Conservation (phyloP, 2,329 filamentous ascomycete genomes). For the Hypocrella siamensis region DNA sequence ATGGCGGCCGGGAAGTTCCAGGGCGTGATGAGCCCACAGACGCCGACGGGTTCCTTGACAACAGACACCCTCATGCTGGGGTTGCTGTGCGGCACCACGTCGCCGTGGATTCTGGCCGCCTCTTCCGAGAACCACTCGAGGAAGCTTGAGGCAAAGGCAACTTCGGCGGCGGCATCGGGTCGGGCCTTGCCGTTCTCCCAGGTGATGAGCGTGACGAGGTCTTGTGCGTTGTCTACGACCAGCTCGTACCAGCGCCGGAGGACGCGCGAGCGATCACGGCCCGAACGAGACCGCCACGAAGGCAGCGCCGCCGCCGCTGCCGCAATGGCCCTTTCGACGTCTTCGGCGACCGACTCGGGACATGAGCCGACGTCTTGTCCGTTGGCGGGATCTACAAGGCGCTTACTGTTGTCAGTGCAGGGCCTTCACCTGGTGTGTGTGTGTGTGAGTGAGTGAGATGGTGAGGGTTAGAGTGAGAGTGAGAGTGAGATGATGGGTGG, state of each 20-base stretch:
- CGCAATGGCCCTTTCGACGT: conserved; percentile 67
- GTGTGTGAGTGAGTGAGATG: too few species aligned
- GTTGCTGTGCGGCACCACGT: conserved; percentile 54
- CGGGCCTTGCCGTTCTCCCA: conserved; percentile 83
- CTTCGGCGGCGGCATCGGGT: conserved; percentile 58
- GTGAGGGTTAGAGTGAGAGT: too few species aligned
- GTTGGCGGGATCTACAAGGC: too few species aligned
- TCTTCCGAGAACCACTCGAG: conserved; percentile 74
- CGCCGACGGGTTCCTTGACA: conserved; percentile 69
- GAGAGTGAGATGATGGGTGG: too few species aligned
- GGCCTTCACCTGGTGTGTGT: too few species aligned
- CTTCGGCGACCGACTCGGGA: conserved; percentile 67
- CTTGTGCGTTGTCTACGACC: conserved; percentile 62
- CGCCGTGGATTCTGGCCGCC: conserved; percentile 57
- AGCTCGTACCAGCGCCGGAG: conserved; percentile 71
- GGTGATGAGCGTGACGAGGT: conserved; percentile 69
- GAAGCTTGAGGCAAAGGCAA: conserved; percentile 57
- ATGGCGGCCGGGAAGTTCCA: conserved; percentile 80
- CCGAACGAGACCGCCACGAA: conserved; percentile 54
- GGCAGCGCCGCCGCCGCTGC: conserved; percentile 67
- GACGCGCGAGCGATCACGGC: conserved; percentile 57
- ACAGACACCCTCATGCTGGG: conserved; percentile 63
- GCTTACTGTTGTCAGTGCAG: too few species aligned
- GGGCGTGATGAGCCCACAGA: conserved; percentile 70
- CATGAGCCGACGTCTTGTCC: conserved; percentile 71